A percentile compares a stretch with the other conserved stretches of the same genome.
These are phyloP conservation scores for Malassezia obtusa DNA, from an alignment of 1,284 basidiomycete genomes.

Conservation along the genomic window DNA sequence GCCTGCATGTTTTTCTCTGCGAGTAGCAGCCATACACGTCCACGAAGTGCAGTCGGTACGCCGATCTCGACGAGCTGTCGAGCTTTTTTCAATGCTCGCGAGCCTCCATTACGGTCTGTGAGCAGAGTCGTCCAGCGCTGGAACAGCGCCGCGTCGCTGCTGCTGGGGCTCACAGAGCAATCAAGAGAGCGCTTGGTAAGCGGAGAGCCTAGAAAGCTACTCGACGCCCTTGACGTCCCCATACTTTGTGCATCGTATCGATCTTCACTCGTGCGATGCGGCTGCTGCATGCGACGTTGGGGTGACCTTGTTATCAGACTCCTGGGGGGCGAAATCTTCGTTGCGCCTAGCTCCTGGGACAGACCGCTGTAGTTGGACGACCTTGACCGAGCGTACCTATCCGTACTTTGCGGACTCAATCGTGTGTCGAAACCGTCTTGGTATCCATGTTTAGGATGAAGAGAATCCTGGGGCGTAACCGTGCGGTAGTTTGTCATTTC, in stretches of 20 bases:
- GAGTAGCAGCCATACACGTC: constrained; percentile 43
- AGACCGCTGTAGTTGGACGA: no score
- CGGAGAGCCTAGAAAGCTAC: constrained; percentile 8
- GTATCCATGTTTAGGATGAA: neutral
- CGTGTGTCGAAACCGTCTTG: no score
- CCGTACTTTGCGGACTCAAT: no score
- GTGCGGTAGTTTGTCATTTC: neutral
- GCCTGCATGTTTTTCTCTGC: constrained; percentile 30
- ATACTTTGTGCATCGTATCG: neutral
- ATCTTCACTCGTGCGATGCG: no score
- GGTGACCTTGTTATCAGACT: no score
- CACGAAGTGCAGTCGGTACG: constrained; percentile 55
- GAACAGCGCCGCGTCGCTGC: constrained; percentile 58
- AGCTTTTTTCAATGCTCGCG: constrained; percentile 69
- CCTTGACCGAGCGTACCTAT: no score
- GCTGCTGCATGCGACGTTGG: no score
- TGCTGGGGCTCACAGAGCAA: constrained; percentile 52
- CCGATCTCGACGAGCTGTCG: constrained; percentile 66
- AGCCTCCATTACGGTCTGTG: constrained; percentile 51
- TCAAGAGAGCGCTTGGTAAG: constrained; percentile 60
- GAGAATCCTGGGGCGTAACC: neutral
- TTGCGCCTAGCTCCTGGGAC: neutral
- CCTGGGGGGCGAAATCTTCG: neutral
- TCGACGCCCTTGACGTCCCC: neutral
- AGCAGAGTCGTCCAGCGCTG: constrained; percentile 14